Evolutionary conservation across 2,329 filamentous ascomycete species (phyloP), one percentile per base, ranked within the genome.

Genomic region (Harringtonia lauricola): DNA sequence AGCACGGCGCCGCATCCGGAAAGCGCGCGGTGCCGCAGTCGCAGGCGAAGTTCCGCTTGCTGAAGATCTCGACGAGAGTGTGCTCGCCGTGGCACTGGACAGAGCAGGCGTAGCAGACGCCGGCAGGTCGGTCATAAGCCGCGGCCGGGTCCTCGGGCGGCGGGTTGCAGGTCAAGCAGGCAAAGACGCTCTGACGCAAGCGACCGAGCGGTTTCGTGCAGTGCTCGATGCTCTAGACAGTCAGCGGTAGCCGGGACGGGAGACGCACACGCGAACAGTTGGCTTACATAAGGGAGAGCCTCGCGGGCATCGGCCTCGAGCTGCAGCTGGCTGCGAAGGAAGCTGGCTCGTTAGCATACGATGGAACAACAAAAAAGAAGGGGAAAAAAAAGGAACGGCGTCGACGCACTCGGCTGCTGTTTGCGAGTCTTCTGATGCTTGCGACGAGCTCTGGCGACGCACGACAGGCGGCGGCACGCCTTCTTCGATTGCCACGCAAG

Each of bases 11-110:
- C 3, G 72, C 78, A 1, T 73, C 66, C 0, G 80, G 76, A 22
- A 94, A 71, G 41, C 90, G 80, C 36, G 81, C 87, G 0, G 89
- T 95, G 22, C 92, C 92, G 56, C 92, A 98, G 61, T 98, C 92
- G 65, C 92, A 98, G 34, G 86, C 86, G 57, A 98, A 96, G 63
- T 95, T 82, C 56, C 94, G 81, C 67, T 95, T 96, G 59, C 78
- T 83, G 66, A 98, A 98, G 18, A 98, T 83, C 64, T 98, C 92
- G 40, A 96, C 92, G 22, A 98, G 78, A 2, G 76, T 84, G 60
- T 98, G 92, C 57, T 96, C 89, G 52, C 92, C 90, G 57, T 98
- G 92, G 59, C 92, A 98, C 54, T 90, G 85, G 47, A 98, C 87
- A 8, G 90, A 95, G 66, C 92, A 98, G 19, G 89, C 86, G 57